phyloP scores from a whole-genome alignment of 106 monocot species.

The Apostasia shenzhenica region DNA sequence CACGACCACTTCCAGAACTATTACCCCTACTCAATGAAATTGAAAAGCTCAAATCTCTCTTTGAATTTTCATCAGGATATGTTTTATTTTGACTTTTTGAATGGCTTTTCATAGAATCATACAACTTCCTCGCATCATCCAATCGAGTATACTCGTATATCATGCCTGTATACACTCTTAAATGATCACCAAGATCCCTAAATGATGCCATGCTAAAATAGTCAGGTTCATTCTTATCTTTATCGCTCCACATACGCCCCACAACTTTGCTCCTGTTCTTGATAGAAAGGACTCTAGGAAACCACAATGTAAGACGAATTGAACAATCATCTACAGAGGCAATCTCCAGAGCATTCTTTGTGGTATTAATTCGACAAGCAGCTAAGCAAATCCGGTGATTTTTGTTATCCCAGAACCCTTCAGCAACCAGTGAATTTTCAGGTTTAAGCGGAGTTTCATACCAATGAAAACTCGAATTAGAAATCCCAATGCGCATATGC shows the following conservation, averaged over 20 bases:
- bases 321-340: constrained; percentile 29
- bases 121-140: constrained; percentile 14
- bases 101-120: background rate
- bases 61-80: constrained; percentile 20
- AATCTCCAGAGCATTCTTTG: background rate
- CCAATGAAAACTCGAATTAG: background rate
- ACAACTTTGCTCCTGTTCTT: constrained; percentile 12
- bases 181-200: background rate
- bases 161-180: constrained; percentile 9
- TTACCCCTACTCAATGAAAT: constrained; percentile 6
- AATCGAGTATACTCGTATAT: constrained; percentile 38
- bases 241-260: constrained; percentile 38
- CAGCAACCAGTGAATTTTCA: constrained; percentile 26
- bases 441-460: constrained; percentile 9
- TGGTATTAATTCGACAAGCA: constrained; percentile 16
- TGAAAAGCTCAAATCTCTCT: constrained; percentile 22
- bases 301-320: constrained; percentile 36
- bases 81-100: background rate
- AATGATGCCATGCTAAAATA: constrained; percentile 21
- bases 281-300: constrained; percentile 23
- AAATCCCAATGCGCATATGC: constrained; percentile 17
- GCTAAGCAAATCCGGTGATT: constrained; percentile 24
- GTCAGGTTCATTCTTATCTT: constrained; percentile 7
- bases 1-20: constrained; percentile 17
- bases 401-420: constrained; percentile 51